Percentiles rank a stretch among this genome's conserved stretches.
phyloP scores from a whole-genome alignment of 176 grass and related monocot species.

The Zizania latifolia region DNA sequence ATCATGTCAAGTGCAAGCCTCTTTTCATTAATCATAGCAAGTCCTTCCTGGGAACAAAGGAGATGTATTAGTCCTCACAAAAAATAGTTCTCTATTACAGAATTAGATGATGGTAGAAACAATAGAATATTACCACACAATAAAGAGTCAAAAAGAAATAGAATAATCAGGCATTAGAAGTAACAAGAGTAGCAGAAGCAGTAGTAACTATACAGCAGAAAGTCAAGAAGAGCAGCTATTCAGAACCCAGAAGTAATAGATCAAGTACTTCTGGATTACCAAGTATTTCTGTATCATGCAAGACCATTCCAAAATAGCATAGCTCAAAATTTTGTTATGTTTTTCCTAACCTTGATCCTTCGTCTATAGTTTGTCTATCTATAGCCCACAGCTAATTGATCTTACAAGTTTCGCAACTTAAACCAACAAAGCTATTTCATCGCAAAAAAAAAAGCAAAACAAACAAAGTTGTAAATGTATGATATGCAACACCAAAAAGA shows the following conservation, averaged over 20 bases:
- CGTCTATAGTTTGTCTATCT: neutral
- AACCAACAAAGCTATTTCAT: neutral
- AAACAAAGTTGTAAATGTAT: no score
- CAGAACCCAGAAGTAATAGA: slow-evolving; percentile 18
- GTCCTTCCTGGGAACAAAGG: slow-evolving; percentile 55
- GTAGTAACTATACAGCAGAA: neutral
- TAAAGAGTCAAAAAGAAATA: neutral
- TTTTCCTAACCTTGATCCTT: neutral
- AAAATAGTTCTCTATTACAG: neutral
- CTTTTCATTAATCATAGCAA: slow-evolving; percentile 43
- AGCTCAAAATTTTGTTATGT: neutral
- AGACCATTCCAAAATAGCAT: neutral
- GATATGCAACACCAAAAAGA: no score
- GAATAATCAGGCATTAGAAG: neutral
- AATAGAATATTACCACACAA: slow-evolving; percentile 5
- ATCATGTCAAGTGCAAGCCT: slow-evolving; percentile 48
- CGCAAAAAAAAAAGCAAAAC: no score
- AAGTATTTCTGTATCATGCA: no score
- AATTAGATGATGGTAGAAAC: slow-evolving; percentile 11
- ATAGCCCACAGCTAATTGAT: neutral
- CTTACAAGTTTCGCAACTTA: neutral
- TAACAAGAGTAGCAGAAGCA: neutral
- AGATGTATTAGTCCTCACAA: neutral
- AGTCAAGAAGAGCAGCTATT: slow-evolving; percentile 1
- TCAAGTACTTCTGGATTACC: no score